Conservation (phyloP, 192 early-diverging fungal genomes). For the Coemansia sp. region DNA sequence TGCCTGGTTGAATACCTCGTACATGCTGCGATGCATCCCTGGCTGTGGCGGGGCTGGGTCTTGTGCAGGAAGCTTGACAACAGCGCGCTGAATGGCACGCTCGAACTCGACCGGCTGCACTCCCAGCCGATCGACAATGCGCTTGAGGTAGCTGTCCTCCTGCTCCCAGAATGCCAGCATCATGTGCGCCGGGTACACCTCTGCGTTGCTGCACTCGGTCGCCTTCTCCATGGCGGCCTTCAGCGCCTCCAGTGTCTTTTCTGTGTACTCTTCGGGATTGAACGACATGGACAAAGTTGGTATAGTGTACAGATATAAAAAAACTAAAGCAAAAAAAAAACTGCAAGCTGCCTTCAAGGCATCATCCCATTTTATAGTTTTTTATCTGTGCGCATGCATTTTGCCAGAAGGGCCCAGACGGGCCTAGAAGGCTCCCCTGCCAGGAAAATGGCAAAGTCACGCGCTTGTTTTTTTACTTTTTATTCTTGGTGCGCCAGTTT, state of each 20-base stretch:
- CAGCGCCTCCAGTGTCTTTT: slow-evolving; percentile 77
- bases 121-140: slow-evolving; percentile 79
- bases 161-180: slow-evolving; percentile 77
- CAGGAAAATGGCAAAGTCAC: not conserved
- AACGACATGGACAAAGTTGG: slow-evolving; percentile 31
- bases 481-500: slow-evolving; percentile 3
- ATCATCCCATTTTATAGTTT: too few species aligned
- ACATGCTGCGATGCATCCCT: slow-evolving; percentile 59
- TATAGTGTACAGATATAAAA: slow-evolving; percentile 2
- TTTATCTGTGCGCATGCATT: too few species aligned
- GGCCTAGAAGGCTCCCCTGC: not conserved
- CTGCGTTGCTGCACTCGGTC: slow-evolving; percentile 69
- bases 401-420: not conserved
- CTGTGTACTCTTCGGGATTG: slow-evolving; percentile 76
- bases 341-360: too few species aligned
- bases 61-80: slow-evolving; percentile 82
- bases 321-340: not conserved
- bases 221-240: slow-evolving; percentile 63
- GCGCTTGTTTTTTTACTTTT: not conserved
- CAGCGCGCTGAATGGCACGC: slow-evolving; percentile 71
- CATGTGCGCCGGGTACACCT: slow-evolving; percentile 81
- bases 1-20: slow-evolving; percentile 67
- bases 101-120: slow-evolving; percentile 73
- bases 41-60: slow-evolving; percentile 79
- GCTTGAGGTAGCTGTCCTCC: slow-evolving; percentile 75